Base-by-base conservation (phyloP, 495 filamentous ascomycete species). In the Bacidia rubella region DNA sequence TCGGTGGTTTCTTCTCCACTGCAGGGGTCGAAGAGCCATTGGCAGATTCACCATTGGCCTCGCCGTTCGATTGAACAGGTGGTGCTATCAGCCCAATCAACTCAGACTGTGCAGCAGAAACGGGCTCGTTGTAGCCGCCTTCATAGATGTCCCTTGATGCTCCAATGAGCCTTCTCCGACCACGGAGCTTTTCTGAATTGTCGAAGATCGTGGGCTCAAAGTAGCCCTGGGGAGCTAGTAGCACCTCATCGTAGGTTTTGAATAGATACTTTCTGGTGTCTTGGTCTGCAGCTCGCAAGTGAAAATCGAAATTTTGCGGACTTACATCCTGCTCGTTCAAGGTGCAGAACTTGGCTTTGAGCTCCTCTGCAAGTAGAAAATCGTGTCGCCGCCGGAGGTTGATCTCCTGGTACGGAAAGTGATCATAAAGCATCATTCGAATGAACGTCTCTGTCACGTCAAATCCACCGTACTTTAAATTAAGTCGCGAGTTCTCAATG, bases 381-480 rank as follows among this genome's bases (percentile, higher is more conserved):
- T 98, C 92, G 60, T 96, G 90, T 35, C 92, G 74, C 22, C 88
- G 80, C 67, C 80, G 81, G 10, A 98, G 74, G 62, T 97, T 90
- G 65, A 97, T 93, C 15, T 95, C 90, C 26, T 78, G 71, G 62
- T 98, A 98, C 7, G 90, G 90, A 62, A 98, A 95, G 56, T 89
- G 79, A 62, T 94, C 87, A 62, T 85, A 84, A 20, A 98, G 76
- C 87, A 97, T 87, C 89, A 96, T 95, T 66, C 89, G 92, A 59
- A 94, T 74, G 57, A 98, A 93, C 0, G 86, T 85, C 61, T 94
- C 89, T 2, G 93, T 97, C 40, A 96, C 85, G 67, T 98, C 92
- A 47, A 73, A 76, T 1, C 92, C 93, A 45, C 92, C 92, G 58
- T 83, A 94, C 66, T 97, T 97, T 46, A 97, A 72, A 62, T 97